Conservation (phyloP, 257 asterid species). For the Ocimum tenuiflorum region DNA sequence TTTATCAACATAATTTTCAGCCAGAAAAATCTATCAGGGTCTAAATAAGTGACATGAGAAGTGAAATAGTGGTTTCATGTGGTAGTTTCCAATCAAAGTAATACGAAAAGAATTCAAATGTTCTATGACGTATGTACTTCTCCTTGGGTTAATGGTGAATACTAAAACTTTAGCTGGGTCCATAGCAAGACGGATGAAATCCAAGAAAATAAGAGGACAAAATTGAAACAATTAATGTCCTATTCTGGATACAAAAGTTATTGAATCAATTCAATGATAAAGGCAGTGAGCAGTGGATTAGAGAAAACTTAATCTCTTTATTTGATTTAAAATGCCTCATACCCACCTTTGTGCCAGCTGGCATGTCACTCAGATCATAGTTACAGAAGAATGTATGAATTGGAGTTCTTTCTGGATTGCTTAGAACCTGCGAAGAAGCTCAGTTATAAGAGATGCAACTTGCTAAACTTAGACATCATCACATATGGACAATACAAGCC, state of each 20-base stretch:
- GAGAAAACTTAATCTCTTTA: neutral
- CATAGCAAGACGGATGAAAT: no score
- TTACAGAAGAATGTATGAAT: constrained; percentile 79
- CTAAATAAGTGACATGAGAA: no score
- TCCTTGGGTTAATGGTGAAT: no score
- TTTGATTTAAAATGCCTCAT: neutral
- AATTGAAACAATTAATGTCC: neutral
- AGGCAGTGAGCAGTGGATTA: neutral
- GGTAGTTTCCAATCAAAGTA: no score
- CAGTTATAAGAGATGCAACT: neutral
- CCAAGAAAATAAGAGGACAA: no score
- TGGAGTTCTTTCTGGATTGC: constrained; percentile 95
- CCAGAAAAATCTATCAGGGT: no score
- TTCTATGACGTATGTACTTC: no score
- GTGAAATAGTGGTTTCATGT: no score
- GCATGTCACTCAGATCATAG: constrained; percentile 94
- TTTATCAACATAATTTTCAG: no score
- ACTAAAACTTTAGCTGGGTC: no score
- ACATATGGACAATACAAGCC: constrained; percentile 5
- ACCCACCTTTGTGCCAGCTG: constrained; percentile 83
- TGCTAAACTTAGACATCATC: neutral
- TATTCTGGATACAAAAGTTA: neutral
- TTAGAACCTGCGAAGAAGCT: constrained; percentile 53
- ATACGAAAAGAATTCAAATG: no score
- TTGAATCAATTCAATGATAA: neutral